Percentiles rank a stretch among this genome's conserved stretches.
These are phyloP conservation scores for Diutina mesorugosa DNA, from an alignment of 1,139 yeast species.

Conservation along the genomic window DNA sequence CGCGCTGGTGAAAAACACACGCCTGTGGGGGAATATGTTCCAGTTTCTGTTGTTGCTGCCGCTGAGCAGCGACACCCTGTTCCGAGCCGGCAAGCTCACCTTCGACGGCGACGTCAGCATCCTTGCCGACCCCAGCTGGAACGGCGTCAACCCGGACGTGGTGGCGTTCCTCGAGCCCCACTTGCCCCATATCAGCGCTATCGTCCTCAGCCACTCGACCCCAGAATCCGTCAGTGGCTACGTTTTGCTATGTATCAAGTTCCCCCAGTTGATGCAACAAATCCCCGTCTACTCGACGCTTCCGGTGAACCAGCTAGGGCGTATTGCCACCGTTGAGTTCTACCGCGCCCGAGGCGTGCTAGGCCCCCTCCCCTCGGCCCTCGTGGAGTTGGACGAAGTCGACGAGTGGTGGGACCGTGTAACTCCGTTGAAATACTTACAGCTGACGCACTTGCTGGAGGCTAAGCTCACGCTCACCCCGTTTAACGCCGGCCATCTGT, in stretches of 20 bases:
- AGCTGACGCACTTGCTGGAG: constrained; percentile 51
- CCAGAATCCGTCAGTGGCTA: constrained; percentile 74
- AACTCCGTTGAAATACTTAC: constrained; percentile 63
- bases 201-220: constrained; percentile 78
- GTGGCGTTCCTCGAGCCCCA: constrained; percentile 24
- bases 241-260: constrained; percentile 48
- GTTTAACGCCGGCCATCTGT: constrained; percentile 80
- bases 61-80: constrained; percentile 15
- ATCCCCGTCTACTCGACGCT: constrained; percentile 79
- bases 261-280: constrained; percentile 45
- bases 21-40: constrained; percentile 16
- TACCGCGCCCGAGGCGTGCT: constrained; percentile 61
- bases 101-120: constrained; percentile 38
- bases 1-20: too few relatives aligned
- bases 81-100: constrained; percentile 28
- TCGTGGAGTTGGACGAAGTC: constrained; percentile 59
- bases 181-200: constrained; percentile 33
- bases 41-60: constrained; percentile 27
- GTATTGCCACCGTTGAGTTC: constrained; percentile 71
- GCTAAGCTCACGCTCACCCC: constrained; percentile 62
- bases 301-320: constrained; percentile 79
- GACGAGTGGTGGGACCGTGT: constrained; percentile 71
- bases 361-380: constrained; percentile 57
- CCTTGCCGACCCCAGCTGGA: constrained; percentile 68
- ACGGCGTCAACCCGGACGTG: constrained; percentile 30